Evolutionary conservation across 257 asterid species (phyloP), one percentile per base, ranked within the genome.

Genomic region (Plantago elongata): DNA sequence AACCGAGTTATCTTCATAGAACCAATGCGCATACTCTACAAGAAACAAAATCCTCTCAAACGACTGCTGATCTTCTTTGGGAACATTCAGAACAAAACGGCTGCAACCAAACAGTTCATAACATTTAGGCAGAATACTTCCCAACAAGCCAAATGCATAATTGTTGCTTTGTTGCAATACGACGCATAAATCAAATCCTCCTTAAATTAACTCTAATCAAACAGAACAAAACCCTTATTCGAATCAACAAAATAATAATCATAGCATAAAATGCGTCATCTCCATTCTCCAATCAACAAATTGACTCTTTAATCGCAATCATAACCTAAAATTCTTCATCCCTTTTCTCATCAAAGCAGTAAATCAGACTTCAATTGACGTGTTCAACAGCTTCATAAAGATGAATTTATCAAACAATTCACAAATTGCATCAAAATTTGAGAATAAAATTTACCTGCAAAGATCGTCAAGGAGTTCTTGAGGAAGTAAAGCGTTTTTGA

Each of bases 1-100:
- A 9, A 89, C 97, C 1, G 97, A 68, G 64, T 93, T 93, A 80
- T 93, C 99, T 76, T 93, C 99, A 45, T 93, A 93, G 66, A 80
- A 93, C 99, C 99, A 93, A 70, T 93, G 96, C 27, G 99, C 99
- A 65, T 83, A 87, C 80, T 93, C 99, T 75, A 93, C 97, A 59
- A 93, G 97, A 77, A 93, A 93, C 78, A 93, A 73, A 63, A 93
- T 89, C 83, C 99, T 87, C 85, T 93, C 99, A 64, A 89, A 93
- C 22, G 99, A 89, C 72, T 89, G 96, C 48, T 86, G 93, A 68
- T 93, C 99, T 83, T 93, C 99, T 82, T 89, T 87, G 12, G 99
- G 99, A 71, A 89, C 96, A 57, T 93, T 89, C 74, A 93, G 84
- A 69, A 93, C 97, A 74, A 93, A 93, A 61, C 99, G 99, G 64